Conservation (phyloP, 2,329 filamentous ascomycete genomes). For the Verticillium longisporum region DNA sequence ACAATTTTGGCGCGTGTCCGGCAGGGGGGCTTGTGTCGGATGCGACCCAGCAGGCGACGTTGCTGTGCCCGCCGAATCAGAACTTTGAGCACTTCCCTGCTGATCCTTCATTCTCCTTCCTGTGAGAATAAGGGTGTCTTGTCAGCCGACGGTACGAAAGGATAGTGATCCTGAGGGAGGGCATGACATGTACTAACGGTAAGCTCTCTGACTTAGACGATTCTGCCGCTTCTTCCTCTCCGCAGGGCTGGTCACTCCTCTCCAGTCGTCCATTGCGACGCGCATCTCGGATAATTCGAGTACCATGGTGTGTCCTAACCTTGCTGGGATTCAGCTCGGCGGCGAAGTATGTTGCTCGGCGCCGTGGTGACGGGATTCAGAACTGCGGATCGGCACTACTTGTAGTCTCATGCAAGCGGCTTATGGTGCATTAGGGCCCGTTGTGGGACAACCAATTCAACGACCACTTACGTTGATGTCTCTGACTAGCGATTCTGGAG, state of each 20-base stretch:
- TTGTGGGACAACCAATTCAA: background rate
- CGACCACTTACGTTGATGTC: too few relatives aligned
- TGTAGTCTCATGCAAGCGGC: background rate
- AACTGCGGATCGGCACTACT: background rate
- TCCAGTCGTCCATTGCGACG: constrained; percentile 23
- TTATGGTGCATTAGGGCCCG: background rate
- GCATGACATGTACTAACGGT: constrained; percentile 2
- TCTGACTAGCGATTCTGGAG: background rate
- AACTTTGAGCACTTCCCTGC: too few relatives aligned
- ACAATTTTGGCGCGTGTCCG: background rate
- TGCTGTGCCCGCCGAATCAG: background rate
- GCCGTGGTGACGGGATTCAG: background rate
- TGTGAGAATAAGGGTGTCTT: background rate
- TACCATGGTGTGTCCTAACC: background rate
- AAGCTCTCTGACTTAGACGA: constrained; percentile 8
- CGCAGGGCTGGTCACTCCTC: constrained; percentile 18
- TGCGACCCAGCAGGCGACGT: too few relatives aligned
- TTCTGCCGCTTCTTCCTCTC: constrained; percentile 12
- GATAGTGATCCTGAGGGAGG: too few relatives aligned
- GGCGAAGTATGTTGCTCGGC: background rate
- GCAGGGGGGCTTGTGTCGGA: too few relatives aligned
- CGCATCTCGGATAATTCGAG: constrained; percentile 2
- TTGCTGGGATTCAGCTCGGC: background rate
- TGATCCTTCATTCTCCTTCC: background rate
- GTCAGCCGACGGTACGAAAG: too few relatives aligned